These are phyloP conservation scores for Xylaria castorea DNA, from an alignment of 495 filamentous ascomycete species.

Conservation along the genomic window DNA sequence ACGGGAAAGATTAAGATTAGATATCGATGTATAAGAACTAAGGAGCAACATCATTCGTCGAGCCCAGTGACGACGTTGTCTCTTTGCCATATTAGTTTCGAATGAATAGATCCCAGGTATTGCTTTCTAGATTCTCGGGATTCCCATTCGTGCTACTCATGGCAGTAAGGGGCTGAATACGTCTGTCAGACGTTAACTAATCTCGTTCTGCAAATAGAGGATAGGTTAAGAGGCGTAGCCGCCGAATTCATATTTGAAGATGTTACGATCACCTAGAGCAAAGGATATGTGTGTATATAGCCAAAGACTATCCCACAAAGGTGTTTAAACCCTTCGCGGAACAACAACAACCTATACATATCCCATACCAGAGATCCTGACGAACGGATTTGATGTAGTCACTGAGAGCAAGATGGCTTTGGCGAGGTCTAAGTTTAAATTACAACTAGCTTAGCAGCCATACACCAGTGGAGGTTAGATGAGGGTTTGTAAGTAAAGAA, in stretches of 20 bases:
- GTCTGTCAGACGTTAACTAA: not conserved
- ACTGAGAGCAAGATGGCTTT: not conserved
- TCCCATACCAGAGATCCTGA: too few species aligned
- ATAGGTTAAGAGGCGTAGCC: not conserved
- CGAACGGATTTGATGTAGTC: not conserved
- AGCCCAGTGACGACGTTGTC: not conserved
- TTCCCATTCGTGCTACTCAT: not conserved
- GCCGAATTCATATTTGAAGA: too few species aligned
- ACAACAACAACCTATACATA: too few species aligned
- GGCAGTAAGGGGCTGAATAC: not conserved
- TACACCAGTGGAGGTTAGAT: not conserved
- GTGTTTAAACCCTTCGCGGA: too few species aligned
- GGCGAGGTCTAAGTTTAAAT: not conserved
- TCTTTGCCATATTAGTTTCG: not conserved
- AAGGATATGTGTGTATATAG: too few species aligned
- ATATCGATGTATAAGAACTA: not conserved
- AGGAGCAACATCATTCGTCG: not conserved
- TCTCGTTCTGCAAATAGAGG: not conserved
- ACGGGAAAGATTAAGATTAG: not conserved
- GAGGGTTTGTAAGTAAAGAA: not conserved
- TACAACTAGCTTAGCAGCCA: not conserved
- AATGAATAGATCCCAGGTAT: not conserved
- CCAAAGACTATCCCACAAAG: too few species aligned
- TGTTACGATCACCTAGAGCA: too few species aligned
- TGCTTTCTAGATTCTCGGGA: not conserved